Base-by-base conservation (phyloP, 1,139 yeast species). In the Saccharomyces hybrid region DNA sequence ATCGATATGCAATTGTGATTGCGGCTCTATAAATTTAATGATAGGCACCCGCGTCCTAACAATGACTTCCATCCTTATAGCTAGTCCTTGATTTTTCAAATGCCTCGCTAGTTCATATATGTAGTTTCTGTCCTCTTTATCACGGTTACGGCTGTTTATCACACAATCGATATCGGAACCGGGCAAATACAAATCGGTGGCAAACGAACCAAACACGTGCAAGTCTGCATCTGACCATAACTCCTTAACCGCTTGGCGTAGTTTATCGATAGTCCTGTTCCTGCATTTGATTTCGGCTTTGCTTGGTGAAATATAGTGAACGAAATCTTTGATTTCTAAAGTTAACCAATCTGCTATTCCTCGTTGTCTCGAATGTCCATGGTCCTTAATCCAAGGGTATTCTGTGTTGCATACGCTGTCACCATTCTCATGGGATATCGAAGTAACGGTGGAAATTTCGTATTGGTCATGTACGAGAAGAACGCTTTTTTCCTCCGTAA, bases 101-200 rank as follows among this genome's bases (percentile, higher is more conserved):
- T 77, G 81, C 7, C 93, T 81, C 2, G 96, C 84, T 14, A 93
- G 74, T 61, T 86, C 86, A 68, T 86, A 90, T 50, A 95, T 73
- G 49, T 83, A 76, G 25, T 83, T 79, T 63, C 89, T 78, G 56
- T 79, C 80, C 59, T 84, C 95, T 66, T 85, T 84, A 61, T 80
- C 79, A 2, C 87, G 85, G 2, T 76, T 69, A 16, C 76, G 73
- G 8, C 96, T 86, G 6, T 85, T 76, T 28, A 95, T 80, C 47
- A 91, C 98, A 84, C 95, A 84, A 71, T 95, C 99, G 41, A 95
- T 90, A 75, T 95, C 99, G 0, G 97, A 89, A 0, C 96, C 96
- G 0, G 99, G 99, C 26, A 95, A 74, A 64, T 91, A 93, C 58
- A 95, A 73, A 67, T 91, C 97, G 0, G 99, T 91, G 0, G 99